Evolutionary conservation across 192 early-diverging fungal genomes (phyloP).

Genomic region (Chytriomyces sp.): DNA sequence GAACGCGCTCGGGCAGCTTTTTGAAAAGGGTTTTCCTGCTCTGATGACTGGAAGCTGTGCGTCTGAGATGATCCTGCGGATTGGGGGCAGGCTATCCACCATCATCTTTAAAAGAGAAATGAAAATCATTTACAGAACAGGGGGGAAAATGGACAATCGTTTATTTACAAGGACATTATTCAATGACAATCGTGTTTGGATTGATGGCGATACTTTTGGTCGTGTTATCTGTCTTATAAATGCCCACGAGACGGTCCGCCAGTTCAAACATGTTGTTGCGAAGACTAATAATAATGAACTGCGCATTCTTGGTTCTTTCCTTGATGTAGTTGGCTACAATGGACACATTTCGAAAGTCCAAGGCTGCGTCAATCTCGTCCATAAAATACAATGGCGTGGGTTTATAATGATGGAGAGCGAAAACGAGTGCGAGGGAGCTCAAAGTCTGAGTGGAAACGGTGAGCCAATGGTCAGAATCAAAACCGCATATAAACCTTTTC

Average conservation of each 20-base stretch:
- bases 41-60: not conserved
- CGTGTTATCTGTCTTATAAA: conserved; percentile 94
- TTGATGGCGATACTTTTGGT: conserved; percentile 81
- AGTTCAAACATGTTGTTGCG: conserved; percentile 99
- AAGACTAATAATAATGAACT: conserved; percentile 98
- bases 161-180: not conserved
- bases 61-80: not conserved
- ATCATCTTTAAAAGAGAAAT: not conserved
- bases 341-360: conserved; percentile 98
- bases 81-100: not conserved
- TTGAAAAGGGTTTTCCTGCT: conserved; percentile 27
- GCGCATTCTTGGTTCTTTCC: conserved; percentile 93
- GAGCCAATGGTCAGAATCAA: not conserved
- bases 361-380: conserved; percentile 99
- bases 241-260: conserved; percentile 95
- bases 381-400: conserved; percentile 99
- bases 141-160: not conserved
- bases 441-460: conserved; percentile 65
- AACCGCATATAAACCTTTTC: conserved; percentile 72
- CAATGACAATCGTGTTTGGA: conserved; percentile 42
- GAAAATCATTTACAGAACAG: too few relatives aligned
- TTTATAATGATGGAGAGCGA: conserved; percentile 98
- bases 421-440: conserved; percentile 97
- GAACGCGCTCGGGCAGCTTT: conserved; percentile 40
- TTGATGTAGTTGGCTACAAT: conserved; percentile 99